Conservation (phyloP, 2,329 filamentous ascomycete genomes). For the Arachnopeziza araneosa region DNA sequence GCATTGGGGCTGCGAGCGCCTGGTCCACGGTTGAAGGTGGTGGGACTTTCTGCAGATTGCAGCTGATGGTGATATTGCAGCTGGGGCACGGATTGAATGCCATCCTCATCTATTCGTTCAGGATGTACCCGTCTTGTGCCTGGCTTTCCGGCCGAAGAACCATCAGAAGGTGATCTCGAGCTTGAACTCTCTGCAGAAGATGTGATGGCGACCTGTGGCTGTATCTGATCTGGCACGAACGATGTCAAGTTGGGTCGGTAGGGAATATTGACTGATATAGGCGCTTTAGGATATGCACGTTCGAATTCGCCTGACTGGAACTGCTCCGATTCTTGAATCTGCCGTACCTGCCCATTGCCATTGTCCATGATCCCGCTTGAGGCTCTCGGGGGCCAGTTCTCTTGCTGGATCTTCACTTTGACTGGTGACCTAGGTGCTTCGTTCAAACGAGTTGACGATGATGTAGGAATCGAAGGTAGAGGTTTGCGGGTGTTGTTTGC, state of each 20-base stretch:
- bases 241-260: slow-evolving; percentile 24
- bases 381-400: slow-evolving; percentile 46
- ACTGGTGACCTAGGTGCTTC: slow-evolving; percentile 52
- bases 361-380: slow-evolving; percentile 48
- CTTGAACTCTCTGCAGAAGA: slow-evolving; percentile 24
- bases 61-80: slow-evolving; percentile 56
- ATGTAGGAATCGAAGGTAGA: slow-evolving; percentile 19
- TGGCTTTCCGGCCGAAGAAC: slow-evolving; percentile 9
- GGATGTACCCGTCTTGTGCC: slow-evolving; percentile 6
- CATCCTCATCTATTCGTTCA: slow-evolving; percentile 22
- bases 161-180: slow-evolving; percentile 20
- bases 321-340: slow-evolving; percentile 13
- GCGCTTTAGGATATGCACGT: slow-evolving; percentile 8
- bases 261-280: slow-evolving; percentile 22
- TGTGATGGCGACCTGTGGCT: slow-evolving; percentile 27
- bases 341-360: slow-evolving; percentile 6
- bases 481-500: slow-evolving; percentile 14
- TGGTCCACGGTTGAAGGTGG: slow-evolving; percentile 17
- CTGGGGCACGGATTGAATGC: slow-evolving; percentile 40
- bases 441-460: slow-evolving; percentile 35
- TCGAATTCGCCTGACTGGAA: slow-evolving; percentile 12
- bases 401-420: slow-evolving; percentile 47
- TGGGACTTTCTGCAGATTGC: slow-evolving; percentile 37
- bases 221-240: slow-evolving; percentile 20
- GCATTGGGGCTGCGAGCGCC: slow-evolving; percentile 9